These are phyloP conservation scores for Magnusiomyces sp. DNA, from an alignment of 1,139 yeast species.

Conservation along the genomic window DNA sequence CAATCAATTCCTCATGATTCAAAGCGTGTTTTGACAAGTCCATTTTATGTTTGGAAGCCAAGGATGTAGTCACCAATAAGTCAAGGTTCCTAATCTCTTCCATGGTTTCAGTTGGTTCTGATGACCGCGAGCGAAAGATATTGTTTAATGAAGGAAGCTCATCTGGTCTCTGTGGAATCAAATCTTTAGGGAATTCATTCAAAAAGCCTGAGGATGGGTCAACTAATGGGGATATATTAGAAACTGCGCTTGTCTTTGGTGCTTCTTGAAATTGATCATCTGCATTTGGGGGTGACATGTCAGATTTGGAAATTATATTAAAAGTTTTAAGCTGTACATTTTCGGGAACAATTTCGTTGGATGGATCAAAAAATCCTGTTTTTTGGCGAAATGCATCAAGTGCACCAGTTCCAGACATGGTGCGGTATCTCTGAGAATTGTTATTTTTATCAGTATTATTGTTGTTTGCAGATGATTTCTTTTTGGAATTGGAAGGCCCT, in stretches of 20 bases:
- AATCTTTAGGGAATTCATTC: constrained; percentile 1
- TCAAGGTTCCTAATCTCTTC: neutral
- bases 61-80: neutral
- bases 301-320: too few relatives aligned
- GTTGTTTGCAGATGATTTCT: neutral
- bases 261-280: too few relatives aligned
- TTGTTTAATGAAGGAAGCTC: constrained; percentile 34
- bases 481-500: neutral
- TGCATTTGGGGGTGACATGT: too few relatives aligned
- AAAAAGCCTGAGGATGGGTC: constrained; percentile 2
- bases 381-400: neutral
- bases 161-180: neutral
- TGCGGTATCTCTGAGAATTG: too few relatives aligned
- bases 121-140: constrained; percentile 37
- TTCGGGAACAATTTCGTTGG: neutral
- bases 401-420: neutral
- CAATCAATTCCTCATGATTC: neutral
- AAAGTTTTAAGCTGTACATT: too few relatives aligned
- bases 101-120: neutral
- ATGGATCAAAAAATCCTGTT: neutral
- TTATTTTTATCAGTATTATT: too few relatives aligned
- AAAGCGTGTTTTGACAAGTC: too few relatives aligned
- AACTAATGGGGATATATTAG: neutral
- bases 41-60: neutral
- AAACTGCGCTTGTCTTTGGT: too few relatives aligned